Evolutionary conservation across 2,329 filamentous ascomycete genomes (phyloP).

Genomic region (Diplodia seriata): DNA sequence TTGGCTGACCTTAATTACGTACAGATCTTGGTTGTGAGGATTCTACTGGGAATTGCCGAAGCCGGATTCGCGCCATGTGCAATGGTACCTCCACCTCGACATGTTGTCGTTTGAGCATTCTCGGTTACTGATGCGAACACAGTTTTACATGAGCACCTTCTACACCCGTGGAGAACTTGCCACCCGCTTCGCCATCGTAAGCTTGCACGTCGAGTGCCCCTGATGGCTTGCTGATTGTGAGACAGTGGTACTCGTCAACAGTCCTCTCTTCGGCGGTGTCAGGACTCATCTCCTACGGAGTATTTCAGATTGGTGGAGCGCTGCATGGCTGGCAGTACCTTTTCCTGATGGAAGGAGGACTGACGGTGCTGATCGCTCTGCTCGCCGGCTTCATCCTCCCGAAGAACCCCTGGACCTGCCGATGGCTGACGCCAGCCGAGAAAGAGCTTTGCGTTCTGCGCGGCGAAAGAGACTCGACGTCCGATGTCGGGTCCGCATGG

Average conservation of each 20-base stretch:
- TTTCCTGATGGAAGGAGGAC: slow-evolving; percentile 54
- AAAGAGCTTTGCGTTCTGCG: slow-evolving; percentile 12
- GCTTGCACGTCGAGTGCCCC: not conserved
- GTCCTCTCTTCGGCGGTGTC: slow-evolving; percentile 24
- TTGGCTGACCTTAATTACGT: not conserved
- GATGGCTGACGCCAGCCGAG: slow-evolving; percentile 50
- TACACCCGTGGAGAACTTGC: slow-evolving; percentile 31
- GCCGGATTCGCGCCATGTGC: slow-evolving; percentile 29
- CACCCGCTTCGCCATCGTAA: slow-evolving; percentile 28
- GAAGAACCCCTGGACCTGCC: slow-evolving; percentile 46
- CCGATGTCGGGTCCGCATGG: slow-evolving; percentile 14
- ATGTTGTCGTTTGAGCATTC: not conserved
- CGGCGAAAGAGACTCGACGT: slow-evolving; percentile 23
- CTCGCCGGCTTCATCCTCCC: slow-evolving; percentile 52
- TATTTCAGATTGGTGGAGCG: slow-evolving; percentile 49
- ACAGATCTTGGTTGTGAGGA: slow-evolving; percentile 23
- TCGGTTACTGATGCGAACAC: not conserved
- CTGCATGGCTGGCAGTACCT: slow-evolving; percentile 54
- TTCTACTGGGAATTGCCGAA: slow-evolving; percentile 19
- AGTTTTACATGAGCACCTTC: slow-evolving; percentile 32
- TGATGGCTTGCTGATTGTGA: not conserved
- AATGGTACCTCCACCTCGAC: not conserved
- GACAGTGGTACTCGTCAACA: slow-evolving; percentile 24
- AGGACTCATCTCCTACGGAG: slow-evolving; percentile 43
- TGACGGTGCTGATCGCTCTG: slow-evolving; percentile 50